Base-by-base conservation (phyloP, 2,329 filamentous ascomycete genomes). In the Aspergillus pseudoterreus region DNA sequence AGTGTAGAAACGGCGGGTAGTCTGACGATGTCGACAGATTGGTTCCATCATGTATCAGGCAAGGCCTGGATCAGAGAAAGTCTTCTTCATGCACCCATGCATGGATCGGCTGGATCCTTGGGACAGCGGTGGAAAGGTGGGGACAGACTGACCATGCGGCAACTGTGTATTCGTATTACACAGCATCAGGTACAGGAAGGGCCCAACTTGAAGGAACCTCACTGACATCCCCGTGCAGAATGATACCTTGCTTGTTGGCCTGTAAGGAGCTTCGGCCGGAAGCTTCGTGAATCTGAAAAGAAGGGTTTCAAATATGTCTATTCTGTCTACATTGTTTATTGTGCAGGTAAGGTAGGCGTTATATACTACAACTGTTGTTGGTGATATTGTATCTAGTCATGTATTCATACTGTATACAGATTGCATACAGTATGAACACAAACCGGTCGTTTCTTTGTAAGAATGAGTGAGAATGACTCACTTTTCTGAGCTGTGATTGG, bases 381-480 rank as follows among this genome's bases (percentile, higher is more conserved):
- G 15, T 38, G 35, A n/a, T 38, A 6, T 38, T 38, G n/a, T 15
- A 8, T 19, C 4, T 6, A 22, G 22, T 22, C 22, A 14, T 35
- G 36, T 43, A 48, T 30, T 35, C n/a, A 46, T 33, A 27, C 30
- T 35, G 50, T 44, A 47, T 51, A 21, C 50, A 43, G 19, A 2
- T 14, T 36, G 30, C 35, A 51, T 51, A 51, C 50, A 24, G 1
- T 14, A 32, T 47, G 44, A 46, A 30, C 47, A 51, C 50, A 24
- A 9, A n/a, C 8, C 3, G 8, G 21, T 44, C 32, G 44, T 43
- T 3, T 30, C 6, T 39, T 47, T 44, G 50, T 47, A 44, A 47
- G 10, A 24, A 51, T 51, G 50, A 51, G 50, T 36, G 50, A 51
- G 50, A 51, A 51, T 51, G 50, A 51, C 50, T 51, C 50, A 51